Evolutionary conservation across 2,329 filamentous ascomycete species (phyloP).

Genomic region (Alternaria alternata): DNA sequence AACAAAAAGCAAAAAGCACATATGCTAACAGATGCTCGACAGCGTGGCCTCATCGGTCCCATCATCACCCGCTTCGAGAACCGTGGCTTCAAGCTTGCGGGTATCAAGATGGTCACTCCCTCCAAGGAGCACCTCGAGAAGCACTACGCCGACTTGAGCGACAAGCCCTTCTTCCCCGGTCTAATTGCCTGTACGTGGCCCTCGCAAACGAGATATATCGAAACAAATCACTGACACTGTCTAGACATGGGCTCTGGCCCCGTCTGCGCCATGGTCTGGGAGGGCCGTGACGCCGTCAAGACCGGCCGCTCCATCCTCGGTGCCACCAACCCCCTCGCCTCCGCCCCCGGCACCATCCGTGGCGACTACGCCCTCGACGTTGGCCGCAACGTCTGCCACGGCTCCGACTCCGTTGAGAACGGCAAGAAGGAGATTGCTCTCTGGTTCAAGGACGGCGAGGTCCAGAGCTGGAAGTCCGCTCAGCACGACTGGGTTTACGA

Average conservation of each 20-base stretch:
- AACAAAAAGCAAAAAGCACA: slow-evolving; percentile 11
- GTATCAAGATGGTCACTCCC: slow-evolving; percentile 93
- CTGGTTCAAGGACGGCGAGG: slow-evolving; percentile 93
- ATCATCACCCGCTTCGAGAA: slow-evolving; percentile 99
- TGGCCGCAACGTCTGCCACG: slow-evolving; percentile 99
- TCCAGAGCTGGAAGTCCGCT: slow-evolving; percentile 83
- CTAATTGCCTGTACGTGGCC: slow-evolving; percentile 82
- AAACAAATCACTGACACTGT: slow-evolving; percentile 13
- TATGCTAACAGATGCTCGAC: slow-evolving; percentile 26
- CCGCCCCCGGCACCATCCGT: slow-evolving; percentile 96
- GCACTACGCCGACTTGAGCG: slow-evolving; percentile 92
- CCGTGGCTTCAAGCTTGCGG: slow-evolving; percentile 97
- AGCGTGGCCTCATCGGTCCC: slow-evolving; percentile 97
- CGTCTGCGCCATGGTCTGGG: slow-evolving; percentile 99
- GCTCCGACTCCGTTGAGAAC: slow-evolving; percentile 97
- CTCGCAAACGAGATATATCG: not conserved
- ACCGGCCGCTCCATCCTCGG: slow-evolving; percentile 95
- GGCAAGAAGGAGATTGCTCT: slow-evolving; percentile 99
- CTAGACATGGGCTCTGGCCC: slow-evolving; percentile 96
- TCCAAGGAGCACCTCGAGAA: slow-evolving; percentile 95
- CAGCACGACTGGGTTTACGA: slow-evolving; percentile 97
- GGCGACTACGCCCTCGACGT: slow-evolving; percentile 88
- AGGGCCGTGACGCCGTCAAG: slow-evolving; percentile 98
- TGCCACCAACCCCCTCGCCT: slow-evolving; percentile 97
- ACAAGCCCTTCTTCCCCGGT: slow-evolving; percentile 96